Base-by-base conservation (phyloP, 2,329 filamentous ascomycete genomes). In the Zasmidium citrigriseum region DNA sequence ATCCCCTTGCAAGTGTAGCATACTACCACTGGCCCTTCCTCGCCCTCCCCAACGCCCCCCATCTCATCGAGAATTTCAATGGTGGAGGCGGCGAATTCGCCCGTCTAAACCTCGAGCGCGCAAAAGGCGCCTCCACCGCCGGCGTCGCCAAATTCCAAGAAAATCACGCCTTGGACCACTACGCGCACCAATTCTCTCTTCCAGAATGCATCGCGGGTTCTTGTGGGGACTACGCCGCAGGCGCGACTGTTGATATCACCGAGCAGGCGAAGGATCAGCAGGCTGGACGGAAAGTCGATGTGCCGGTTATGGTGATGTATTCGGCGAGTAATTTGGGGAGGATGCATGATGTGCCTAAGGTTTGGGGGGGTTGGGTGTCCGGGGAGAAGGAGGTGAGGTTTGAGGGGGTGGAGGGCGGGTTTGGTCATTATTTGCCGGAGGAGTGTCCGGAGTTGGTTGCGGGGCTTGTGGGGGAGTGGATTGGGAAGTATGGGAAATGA, bases 21-120 rank as follows among this genome's bases (percentile, higher is more conserved):
- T 78, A 77, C 64, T 82, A 77, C 66, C 80, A 83, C 70, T 83
- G 81, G 81, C 74, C 80, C 2, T 75, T 83, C 41, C 73, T 83
- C 7, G 80, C 81, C 11, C 78, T 79, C 29, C 72, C 77, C 4
- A 55, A 77, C 0, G 79, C 80, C 1, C 74, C 76, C 16, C 64
- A 72, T 11, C 73, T 82, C 67, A 77, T 83, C 52, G 64, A 68
- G 49, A 72, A 73, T 3, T 74, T 75, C 52, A 79, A 80, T 12
- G 76, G 75, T 1, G 76, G 67, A 7, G 76, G 75, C 1, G 76
- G 67, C 9, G 67, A 70, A 7, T 82, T 75, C 69, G 70, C 68
- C 20, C 67, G 68, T 20, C 65, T 66, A 4, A 68, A 68, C 49
- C 70, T 81, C 24, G 65, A 67, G 10, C 65, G 69, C 18, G 62